A percentile compares a stretch with the other conserved stretches of the same genome.
These are phyloP conservation scores for Dryadomyces quercus-mongolicae DNA, from an alignment of 2,329 filamentous ascomycete species.

Conservation along the genomic window DNA sequence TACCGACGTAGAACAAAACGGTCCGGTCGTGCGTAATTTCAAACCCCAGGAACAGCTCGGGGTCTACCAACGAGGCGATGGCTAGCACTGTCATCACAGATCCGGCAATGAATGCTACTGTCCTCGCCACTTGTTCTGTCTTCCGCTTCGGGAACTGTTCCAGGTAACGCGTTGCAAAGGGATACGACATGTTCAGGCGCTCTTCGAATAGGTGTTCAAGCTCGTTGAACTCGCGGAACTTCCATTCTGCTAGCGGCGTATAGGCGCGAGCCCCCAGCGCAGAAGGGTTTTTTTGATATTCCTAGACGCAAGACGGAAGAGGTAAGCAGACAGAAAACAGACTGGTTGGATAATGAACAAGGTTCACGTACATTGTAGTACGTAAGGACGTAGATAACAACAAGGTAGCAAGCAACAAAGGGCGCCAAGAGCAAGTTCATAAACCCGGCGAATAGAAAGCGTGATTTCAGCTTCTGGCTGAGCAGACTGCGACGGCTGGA, in stretches of 20 bases:
- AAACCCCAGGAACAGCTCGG: slow-evolving; percentile 81
- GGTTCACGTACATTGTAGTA: slow-evolving; percentile 69
- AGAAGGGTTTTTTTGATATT: slow-evolving; percentile 89
- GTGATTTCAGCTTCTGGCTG: slow-evolving; percentile 62
- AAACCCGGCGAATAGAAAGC: slow-evolving; percentile 72
- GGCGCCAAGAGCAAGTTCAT: slow-evolving; percentile 82
- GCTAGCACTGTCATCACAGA: slow-evolving; percentile 78
- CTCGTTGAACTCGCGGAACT: slow-evolving; percentile 97
- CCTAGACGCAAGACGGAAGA: slow-evolving; percentile 33
- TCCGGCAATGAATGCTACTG: slow-evolving; percentile 77
- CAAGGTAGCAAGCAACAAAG: slow-evolving; percentile 73
- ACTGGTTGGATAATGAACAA: not conserved
- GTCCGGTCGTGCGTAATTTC: slow-evolving; percentile 84
- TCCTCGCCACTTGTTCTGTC: slow-evolving; percentile 71
- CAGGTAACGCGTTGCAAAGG: slow-evolving; percentile 82
- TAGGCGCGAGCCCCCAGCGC: slow-evolving; percentile 82
- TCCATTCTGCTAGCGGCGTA: slow-evolving; percentile 91
- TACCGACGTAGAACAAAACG: slow-evolving; percentile 77
- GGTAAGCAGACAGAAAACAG: slow-evolving; percentile 9
- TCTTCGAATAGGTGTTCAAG: slow-evolving; percentile 84
- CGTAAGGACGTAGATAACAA: slow-evolving; percentile 84
- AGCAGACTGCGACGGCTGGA: slow-evolving; percentile 68
- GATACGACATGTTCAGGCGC: slow-evolving; percentile 85
- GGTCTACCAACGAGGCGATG: slow-evolving; percentile 74
- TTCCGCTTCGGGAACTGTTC: slow-evolving; percentile 96